Percentiles rank a stretch among this genome's conserved stretches.
phyloP scores from a whole-genome alignment of 176 grass and related monocot species.

The Eremochloa ophiuroides region DNA sequence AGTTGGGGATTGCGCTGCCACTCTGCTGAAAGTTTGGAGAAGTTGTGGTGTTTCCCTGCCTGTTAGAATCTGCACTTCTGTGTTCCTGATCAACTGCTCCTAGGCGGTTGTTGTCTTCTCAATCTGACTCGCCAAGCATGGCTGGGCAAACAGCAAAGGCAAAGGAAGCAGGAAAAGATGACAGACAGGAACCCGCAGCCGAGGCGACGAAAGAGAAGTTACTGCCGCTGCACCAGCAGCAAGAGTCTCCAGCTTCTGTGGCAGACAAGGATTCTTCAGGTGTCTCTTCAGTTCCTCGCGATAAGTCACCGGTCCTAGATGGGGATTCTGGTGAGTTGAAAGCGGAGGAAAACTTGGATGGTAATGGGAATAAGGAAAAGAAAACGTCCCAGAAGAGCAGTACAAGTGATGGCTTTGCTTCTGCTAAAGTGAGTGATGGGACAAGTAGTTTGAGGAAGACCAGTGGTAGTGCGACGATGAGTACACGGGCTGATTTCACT shows the following conservation, averaged over 20 bases:
- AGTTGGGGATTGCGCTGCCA: not conserved
- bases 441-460: conserved; percentile 71
- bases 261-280: conserved; percentile 42
- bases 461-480: conserved; percentile 61
- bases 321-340: conserved; percentile 46
- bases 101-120: conserved; percentile 21
- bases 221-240: conserved; percentile 22
- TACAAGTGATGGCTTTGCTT: conserved; percentile 66
- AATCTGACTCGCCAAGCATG: conserved; percentile 18
- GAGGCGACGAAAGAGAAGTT: conserved; percentile 7
- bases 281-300: conserved; percentile 14
- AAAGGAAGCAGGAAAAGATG: conserved; percentile 24
- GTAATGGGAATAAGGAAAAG: conserved; percentile 62
- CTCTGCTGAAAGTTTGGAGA: not conserved
- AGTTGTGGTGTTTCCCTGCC: not conserved
- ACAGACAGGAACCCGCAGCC: not conserved
- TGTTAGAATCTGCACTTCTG: not conserved
- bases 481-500: conserved; percentile 51
- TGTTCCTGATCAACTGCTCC: conserved; percentile 13
- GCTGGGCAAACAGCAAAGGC: conserved; percentile 14
- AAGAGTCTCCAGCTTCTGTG: conserved; percentile 25
- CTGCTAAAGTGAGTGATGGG: conserved; percentile 87
- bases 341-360: conserved; percentile 35
- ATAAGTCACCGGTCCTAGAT: conserved; percentile 22
- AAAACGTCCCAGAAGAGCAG: conserved; percentile 69